Conservation (phyloP, 306 rosid species). For the Trifolium pratense region DNA sequence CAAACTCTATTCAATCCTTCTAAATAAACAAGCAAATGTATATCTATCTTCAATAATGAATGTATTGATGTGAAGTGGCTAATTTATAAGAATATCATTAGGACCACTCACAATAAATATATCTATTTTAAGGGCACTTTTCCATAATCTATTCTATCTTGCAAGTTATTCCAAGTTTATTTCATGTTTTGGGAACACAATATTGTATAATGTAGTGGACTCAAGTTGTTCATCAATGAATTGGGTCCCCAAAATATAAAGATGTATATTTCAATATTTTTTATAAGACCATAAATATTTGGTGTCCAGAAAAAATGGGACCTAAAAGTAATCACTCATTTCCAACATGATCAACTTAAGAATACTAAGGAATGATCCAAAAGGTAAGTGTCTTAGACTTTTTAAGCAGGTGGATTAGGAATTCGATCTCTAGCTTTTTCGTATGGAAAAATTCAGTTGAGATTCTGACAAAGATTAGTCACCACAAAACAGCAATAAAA, state of each 20-base stretch:
- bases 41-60: background rate
- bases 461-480: too few relatives aligned
- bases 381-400: too few relatives aligned
- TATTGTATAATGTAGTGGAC: background rate
- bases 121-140: background rate
- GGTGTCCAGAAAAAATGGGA: background rate
- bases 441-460: too few relatives aligned
- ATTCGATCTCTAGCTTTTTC: too few relatives aligned
- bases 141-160: background rate
- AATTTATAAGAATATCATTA: background rate
- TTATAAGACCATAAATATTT: background rate
- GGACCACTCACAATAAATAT: background rate
- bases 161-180: background rate
- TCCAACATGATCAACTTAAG: too few relatives aligned
- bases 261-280: background rate
- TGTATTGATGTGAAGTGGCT: background rate
- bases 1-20: background rate
- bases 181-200: background rate
- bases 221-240: background rate
- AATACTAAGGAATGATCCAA: too few relatives aligned
- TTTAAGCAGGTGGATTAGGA: too few relatives aligned
- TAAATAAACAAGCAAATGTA: background rate
- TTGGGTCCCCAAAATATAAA: background rate
- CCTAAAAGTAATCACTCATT: too few relatives aligned
- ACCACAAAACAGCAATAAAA: too few relatives aligned